phyloP scores from a whole-genome alignment of 306 rosid species.

The Cicer arietinum region DNA sequence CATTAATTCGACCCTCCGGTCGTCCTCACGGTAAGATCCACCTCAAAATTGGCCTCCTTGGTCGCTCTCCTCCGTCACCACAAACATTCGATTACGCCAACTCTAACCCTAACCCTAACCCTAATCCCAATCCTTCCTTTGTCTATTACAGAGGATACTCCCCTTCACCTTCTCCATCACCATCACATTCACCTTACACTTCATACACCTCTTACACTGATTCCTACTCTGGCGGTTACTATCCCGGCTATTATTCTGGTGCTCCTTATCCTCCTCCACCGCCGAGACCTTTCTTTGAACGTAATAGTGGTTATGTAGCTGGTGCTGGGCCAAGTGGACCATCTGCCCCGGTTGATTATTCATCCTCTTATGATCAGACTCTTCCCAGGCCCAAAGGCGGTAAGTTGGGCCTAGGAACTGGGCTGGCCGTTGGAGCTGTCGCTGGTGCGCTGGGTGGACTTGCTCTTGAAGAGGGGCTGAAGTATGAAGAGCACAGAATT shows the following conservation, averaged over 20 bases:
- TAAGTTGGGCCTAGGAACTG: constrained; percentile 68
- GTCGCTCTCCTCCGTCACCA: constrained; percentile 43
- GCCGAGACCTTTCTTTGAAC: constrained; percentile 71
- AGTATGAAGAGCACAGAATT: constrained; percentile 71
- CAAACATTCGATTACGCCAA: constrained; percentile 52
- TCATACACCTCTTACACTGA: constrained; percentile 64
- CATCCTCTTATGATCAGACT: constrained; percentile 47
- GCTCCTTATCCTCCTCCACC: constrained; percentile 70
- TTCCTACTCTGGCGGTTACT: constrained; percentile 55
- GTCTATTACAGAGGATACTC: constrained; percentile 57
- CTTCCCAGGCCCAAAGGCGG: constrained; percentile 58
- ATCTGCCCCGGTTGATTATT: constrained; percentile 74
- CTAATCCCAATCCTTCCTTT: constrained; percentile 44
- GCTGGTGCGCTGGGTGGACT: constrained; percentile 76
- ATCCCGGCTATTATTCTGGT: constrained; percentile 63
- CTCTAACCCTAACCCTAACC: constrained; percentile 52
- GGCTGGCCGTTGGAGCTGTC: constrained; percentile 76
- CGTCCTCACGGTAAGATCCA: constrained; percentile 86
- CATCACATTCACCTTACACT: constrained; percentile 52
- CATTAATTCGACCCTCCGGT: constrained; percentile 77
- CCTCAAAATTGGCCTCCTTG: constrained; percentile 68
- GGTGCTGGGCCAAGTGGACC: constrained; percentile 66
- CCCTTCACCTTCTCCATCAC: constrained; percentile 51
- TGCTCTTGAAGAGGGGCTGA: constrained; percentile 72
- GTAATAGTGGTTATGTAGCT: constrained; percentile 47